Conservation (phyloP, 2,329 filamentous ascomycete genomes). For the Cladophialophora chaetospira region DNA sequence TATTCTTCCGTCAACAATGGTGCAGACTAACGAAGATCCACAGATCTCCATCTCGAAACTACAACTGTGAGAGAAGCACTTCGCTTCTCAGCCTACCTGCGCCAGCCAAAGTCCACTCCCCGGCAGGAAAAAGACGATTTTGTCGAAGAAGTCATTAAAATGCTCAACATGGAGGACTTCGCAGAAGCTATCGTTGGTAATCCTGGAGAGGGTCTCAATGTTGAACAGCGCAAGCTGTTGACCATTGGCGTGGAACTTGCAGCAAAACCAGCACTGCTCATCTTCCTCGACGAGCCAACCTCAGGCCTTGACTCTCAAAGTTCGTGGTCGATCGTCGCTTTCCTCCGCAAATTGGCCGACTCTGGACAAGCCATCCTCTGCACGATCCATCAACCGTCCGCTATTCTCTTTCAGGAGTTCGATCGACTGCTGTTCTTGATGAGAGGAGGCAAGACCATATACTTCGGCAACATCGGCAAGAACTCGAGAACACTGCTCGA, state of each 20-base stretch:
- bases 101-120: constrained; percentile 73
- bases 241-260: constrained; percentile 89
- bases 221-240: constrained; percentile 69
- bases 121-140: constrained; percentile 77
- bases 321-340: constrained; percentile 64
- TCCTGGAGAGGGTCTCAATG: constrained; percentile 72
- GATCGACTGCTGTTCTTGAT: constrained; percentile 78
- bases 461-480: constrained; percentile 79
- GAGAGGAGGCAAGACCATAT: constrained; percentile 74
- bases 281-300: constrained; percentile 67
- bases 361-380: constrained; percentile 57
- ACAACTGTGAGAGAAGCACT: constrained; percentile 70
- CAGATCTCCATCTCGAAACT: constrained; percentile 66
- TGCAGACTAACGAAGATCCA: too few species aligned
- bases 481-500: constrained; percentile 67
- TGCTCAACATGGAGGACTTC: constrained; percentile 86
- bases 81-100: constrained; percentile 81
- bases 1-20: constrained; percentile 48
- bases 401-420: constrained; percentile 57
- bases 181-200: constrained; percentile 87
- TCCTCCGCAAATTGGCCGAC: constrained; percentile 58
- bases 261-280: constrained; percentile 65
- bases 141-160: constrained; percentile 83
- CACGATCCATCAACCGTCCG: constrained; percentile 59
- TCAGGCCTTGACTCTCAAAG: constrained; percentile 65